phyloP scores from a whole-genome alignment of 2,329 filamentous ascomycete genomes.

The Arthroderma sp. region DNA sequence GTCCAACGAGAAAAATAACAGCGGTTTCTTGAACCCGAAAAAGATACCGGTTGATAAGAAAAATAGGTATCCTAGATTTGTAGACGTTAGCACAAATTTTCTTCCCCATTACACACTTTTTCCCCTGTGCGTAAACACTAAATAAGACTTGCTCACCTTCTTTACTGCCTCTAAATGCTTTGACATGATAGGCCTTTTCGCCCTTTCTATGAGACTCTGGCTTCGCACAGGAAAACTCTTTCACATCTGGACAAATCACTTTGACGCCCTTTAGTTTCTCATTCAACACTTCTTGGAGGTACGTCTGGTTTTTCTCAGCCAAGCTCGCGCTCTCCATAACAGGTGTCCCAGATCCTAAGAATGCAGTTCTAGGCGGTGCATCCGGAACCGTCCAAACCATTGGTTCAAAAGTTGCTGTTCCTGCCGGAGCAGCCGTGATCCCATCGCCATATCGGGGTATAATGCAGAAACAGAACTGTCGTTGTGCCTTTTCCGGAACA shows the following conservation, averaged over 20 bases:
- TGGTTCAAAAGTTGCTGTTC: conserved; percentile 35
- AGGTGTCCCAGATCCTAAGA: conserved; percentile 29
- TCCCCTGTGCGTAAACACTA: too few relatives aligned
- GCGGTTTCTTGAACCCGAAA: conserved; percentile 53
- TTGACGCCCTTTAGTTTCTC: conserved; percentile 33
- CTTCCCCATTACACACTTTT: too few relatives aligned
- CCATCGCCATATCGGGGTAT: conserved; percentile 41
- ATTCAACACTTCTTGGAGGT: conserved; percentile 35
- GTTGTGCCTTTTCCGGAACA: conserved; percentile 50
- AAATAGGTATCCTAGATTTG: conserved; percentile 44
- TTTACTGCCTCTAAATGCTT: conserved; percentile 51
- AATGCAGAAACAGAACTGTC: conserved; percentile 50
- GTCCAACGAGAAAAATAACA: conserved; percentile 49
- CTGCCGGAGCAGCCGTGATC: conserved; percentile 32
- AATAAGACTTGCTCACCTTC: conserved; percentile 36
- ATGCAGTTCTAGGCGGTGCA: conserved; percentile 34
- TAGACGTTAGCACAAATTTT: too few relatives aligned
- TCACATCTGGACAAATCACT: conserved; percentile 41
- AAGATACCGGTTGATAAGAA: conserved; percentile 48
- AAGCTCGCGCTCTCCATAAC: conserved; percentile 27
- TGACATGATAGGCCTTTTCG: conserved; percentile 51
- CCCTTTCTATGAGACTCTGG: conserved; percentile 48
- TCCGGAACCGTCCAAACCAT: conserved; percentile 50
- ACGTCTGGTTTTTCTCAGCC: conserved; percentile 33
- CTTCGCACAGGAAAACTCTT: conserved; percentile 47